Conservation (phyloP, 208 protist species). For the Porcisia deanei region DNA sequence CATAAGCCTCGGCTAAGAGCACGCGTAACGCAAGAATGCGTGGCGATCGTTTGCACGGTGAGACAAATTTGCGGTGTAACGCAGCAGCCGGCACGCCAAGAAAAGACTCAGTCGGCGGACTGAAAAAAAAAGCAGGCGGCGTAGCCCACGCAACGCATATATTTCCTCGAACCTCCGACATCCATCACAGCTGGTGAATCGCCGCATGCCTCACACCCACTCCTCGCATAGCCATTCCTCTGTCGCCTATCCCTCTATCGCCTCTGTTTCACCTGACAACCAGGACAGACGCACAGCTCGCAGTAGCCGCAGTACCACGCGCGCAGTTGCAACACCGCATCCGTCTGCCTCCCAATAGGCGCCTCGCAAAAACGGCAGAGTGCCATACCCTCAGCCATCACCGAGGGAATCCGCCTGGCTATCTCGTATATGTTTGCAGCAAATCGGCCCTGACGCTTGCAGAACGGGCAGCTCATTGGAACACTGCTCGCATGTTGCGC, state of each 20-base stretch:
- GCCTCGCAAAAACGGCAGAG: constrained; percentile 35
- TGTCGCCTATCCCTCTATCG: neutral
- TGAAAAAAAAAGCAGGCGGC: neutral
- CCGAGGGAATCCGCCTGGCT: constrained; percentile 44
- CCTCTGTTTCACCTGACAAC: constrained; percentile 24
- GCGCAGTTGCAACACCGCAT: constrained; percentile 18
- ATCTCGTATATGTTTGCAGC: constrained; percentile 64
- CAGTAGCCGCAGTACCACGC: constrained; percentile 68
- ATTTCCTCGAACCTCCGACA: neutral
- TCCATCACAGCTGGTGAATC: too few species aligned
- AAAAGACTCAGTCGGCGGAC: neutral
- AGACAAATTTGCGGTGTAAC: neutral
- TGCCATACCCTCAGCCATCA: constrained; percentile 34
- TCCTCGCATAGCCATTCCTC: neutral
- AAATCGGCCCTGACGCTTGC: constrained; percentile 46
- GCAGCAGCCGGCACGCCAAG: neutral
- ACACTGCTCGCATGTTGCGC: constrained; percentile 17
- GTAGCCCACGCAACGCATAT: neutral
- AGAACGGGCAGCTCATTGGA: constrained; percentile 60
- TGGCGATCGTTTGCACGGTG: too few species aligned
- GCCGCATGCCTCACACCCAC: neutral
- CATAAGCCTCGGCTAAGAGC: too few species aligned
- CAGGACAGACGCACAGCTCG: constrained; percentile 53
- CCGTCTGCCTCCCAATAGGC: constrained; percentile 8
- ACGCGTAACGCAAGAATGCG: too few species aligned